Evolutionary conservation across 805 yeast genomes (phyloP).

Genomic region (Metschnikowia lochheadii): DNA sequence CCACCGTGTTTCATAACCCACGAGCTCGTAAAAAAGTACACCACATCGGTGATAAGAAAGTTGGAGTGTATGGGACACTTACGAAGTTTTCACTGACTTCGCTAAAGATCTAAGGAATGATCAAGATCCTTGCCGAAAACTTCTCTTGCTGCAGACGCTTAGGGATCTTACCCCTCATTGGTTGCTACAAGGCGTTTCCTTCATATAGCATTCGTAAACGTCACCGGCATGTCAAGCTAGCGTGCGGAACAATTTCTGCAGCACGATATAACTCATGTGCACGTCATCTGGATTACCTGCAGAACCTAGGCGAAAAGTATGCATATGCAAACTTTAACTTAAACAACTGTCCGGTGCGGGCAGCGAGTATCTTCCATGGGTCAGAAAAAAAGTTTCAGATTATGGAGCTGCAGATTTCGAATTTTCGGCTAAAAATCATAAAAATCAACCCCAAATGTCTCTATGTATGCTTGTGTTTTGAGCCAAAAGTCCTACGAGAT

Average conservation of each 20-base stretch:
- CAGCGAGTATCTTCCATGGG: neutral
- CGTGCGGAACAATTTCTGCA: neutral
- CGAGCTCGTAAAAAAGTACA: neutral
- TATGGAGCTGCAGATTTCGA: too few relatives aligned
- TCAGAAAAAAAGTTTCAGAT: too few relatives aligned
- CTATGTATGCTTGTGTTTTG: too few relatives aligned
- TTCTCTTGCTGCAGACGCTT: neutral
- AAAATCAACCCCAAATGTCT: too few relatives aligned
- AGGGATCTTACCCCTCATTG: neutral
- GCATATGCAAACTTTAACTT: neutral
- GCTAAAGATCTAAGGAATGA: neutral
- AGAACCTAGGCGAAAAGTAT: neutral
- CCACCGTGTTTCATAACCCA: neutral
- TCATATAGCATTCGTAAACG: neutral
- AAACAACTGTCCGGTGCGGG: neutral
- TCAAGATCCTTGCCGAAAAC: neutral
- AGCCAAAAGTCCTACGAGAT: neutral
- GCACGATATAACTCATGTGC: neutral
- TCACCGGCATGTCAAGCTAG: neutral
- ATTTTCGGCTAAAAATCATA: too few relatives aligned
- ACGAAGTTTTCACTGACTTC: neutral
- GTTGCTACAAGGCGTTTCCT: neutral
- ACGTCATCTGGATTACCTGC: neutral
- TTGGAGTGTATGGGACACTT: neutral
- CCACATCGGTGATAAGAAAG: too few relatives aligned